Conservation (phyloP, 2,329 filamentous ascomycete genomes). For the Colletotrichum lini region DNA sequence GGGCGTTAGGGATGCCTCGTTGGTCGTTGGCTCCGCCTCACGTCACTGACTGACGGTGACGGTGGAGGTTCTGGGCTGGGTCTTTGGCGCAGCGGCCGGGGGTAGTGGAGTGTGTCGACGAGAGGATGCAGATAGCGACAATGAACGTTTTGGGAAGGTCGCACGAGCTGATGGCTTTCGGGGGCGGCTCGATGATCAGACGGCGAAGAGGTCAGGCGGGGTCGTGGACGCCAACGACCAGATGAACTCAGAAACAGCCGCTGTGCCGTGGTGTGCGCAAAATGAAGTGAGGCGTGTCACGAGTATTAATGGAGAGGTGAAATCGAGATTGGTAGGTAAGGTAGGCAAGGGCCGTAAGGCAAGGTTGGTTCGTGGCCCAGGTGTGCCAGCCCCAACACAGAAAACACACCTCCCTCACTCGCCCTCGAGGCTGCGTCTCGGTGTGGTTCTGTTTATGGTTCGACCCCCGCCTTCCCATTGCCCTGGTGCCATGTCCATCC, state of each 20-base stretch:
- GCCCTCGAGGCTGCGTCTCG: constrained; percentile 15
- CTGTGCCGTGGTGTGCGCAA: constrained; percentile 4
- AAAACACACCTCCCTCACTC: constrained; percentile 1
- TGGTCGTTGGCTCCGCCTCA: constrained; percentile 34
- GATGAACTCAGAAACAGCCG: constrained; percentile 31
- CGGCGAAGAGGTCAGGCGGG: constrained; percentile 21
- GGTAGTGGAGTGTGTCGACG: constrained; percentile 11
- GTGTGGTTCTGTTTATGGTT: constrained; percentile 29
- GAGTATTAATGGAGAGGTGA: constrained; percentile 30
- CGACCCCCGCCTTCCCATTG: constrained; percentile 32
- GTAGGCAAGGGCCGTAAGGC: not conserved
- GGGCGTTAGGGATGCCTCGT: constrained; percentile 27
- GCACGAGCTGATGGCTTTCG: constrained; percentile 17
- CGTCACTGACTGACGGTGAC: constrained; percentile 34
- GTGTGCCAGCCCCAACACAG: constrained; percentile 32
- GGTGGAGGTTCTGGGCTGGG: constrained; percentile 25
- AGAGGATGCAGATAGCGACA: not conserved
- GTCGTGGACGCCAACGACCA: constrained; percentile 23
- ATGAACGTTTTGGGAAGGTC: constrained; percentile 28
- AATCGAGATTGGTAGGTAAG: constrained; percentile 10
- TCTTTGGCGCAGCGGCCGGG: too few species aligned
- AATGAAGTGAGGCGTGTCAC: constrained; percentile 22
- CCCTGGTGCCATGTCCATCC: constrained; percentile 6
- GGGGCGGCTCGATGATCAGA: constrained; percentile 18
- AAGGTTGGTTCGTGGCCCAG: constrained; percentile 14